Percentiles rank a stretch among this genome's conserved stretches.
These are phyloP conservation scores for Mucor ambiguus DNA, from an alignment of 371 early-diverging fungal genomes.

Conservation along the genomic window DNA sequence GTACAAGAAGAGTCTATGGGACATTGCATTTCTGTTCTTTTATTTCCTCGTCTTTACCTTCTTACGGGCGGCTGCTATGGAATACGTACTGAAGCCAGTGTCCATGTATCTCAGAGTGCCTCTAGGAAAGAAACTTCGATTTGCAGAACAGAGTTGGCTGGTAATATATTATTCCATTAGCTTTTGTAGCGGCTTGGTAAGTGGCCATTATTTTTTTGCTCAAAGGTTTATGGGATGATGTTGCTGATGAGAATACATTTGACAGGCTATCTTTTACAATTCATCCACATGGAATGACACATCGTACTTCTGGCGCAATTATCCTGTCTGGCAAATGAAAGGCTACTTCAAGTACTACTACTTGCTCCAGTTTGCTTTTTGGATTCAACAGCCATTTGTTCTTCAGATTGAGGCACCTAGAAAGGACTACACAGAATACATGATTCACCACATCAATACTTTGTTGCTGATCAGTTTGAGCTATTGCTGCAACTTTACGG, in stretches of 20 bases:
- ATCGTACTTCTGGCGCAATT: constrained; percentile 63
- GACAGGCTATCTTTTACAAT: constrained; percentile 27
- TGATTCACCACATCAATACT: constrained; percentile 77
- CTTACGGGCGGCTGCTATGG: constrained; percentile 57
- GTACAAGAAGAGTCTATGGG: constrained; percentile 58
- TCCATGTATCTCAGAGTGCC: constrained; percentile 43
- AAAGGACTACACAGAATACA: constrained; percentile 73
- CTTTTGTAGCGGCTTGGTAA: constrained; percentile 55
- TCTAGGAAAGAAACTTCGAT: constrained; percentile 56
- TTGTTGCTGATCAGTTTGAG: constrained; percentile 64
- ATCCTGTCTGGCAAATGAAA: constrained; percentile 59
- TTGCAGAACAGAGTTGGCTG: constrained; percentile 74
- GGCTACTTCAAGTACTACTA: constrained; percentile 72
- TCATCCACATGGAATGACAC: constrained; percentile 73
- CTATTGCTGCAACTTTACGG: constrained; percentile 69
- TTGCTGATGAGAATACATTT: background rate
- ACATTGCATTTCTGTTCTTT: constrained; percentile 60
- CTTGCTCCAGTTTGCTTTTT: constrained; percentile 71
- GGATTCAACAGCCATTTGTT: constrained; percentile 78
- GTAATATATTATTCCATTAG: constrained; percentile 59
- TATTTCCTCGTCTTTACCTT: constrained; percentile 69
- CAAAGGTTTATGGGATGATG: background rate
- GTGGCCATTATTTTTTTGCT: constrained; percentile 4
- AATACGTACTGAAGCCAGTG: constrained; percentile 58
- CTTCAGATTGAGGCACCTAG: constrained; percentile 71